Percentiles rank a stretch among this genome's conserved stretches.
These are phyloP conservation scores for Tetraselmis striata DNA, from an alignment of 139 green algal genomes.

Conservation along the genomic window DNA sequence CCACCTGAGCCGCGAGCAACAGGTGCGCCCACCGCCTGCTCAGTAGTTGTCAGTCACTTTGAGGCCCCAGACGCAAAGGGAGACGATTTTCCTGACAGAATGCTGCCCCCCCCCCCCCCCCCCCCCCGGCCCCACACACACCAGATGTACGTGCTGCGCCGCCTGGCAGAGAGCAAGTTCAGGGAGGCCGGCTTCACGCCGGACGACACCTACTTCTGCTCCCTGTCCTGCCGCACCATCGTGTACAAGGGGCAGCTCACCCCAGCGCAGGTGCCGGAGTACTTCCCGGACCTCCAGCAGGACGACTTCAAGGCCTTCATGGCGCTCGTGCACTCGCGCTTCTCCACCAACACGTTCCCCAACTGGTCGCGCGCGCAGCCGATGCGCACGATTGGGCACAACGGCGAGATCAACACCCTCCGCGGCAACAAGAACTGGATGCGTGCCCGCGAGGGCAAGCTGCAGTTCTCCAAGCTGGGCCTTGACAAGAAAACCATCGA, in stretches of 20 bases:
- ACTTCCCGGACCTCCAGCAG: conserved; percentile 79
- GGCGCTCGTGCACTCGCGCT: conserved; percentile 89
- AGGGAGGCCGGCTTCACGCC: conserved; percentile 25
- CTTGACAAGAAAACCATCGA: conserved; percentile 60
- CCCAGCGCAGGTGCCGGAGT: conserved; percentile 69
- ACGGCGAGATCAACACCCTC: conserved; percentile 88
- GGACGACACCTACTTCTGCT: conserved; percentile 89
- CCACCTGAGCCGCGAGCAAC: conserved; percentile 31
- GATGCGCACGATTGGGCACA: conserved; percentile 91
- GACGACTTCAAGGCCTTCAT: conserved; percentile 80
- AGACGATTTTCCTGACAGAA: no score
- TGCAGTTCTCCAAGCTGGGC: conserved; percentile 64
- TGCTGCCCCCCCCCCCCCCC: no score
- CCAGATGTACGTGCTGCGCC: conserved; percentile 84
- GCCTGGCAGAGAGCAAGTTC: conserved; percentile 57
- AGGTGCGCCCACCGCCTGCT: conserved; percentile 22
- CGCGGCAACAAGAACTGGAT: conserved; percentile 88
- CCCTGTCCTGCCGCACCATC: conserved; percentile 77
- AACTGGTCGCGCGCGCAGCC: conserved; percentile 87
- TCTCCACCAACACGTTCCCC: conserved; percentile 97
- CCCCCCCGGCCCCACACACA: no score
- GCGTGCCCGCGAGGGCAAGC: conserved; percentile 79
- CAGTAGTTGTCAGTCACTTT: conserved; percentile 5
- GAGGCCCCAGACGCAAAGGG: no score
- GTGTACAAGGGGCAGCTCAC: conserved; percentile 98